These are phyloP conservation scores for Solanum arcanum DNA, from an alignment of 257 asterid species.

Conservation along the genomic window DNA sequence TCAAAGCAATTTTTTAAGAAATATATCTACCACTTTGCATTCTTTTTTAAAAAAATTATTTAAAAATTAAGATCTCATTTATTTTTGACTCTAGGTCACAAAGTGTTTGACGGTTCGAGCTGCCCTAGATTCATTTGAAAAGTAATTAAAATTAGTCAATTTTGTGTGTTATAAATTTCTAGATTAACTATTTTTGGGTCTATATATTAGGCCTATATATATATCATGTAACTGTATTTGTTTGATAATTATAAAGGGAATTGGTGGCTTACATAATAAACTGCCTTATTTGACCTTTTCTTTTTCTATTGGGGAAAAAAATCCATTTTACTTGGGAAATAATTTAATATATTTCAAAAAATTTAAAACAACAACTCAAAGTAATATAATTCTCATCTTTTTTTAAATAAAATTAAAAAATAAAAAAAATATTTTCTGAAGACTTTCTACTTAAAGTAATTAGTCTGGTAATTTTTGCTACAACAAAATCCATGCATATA, in stretches of 20 bases:
- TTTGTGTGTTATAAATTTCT: not conserved
- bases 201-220: not conserved
- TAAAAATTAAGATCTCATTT: too few relatives aligned
- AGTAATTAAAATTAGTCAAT: not conserved
- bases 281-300: not conserved
- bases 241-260: not conserved
- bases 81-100: not conserved
- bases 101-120: not conserved
- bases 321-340: not conserved
- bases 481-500: not conserved
- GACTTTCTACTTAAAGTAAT: not conserved
- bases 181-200: not conserved
- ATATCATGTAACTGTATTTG: not conserved
- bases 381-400: too few relatives aligned
- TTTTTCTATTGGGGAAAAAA: not conserved
- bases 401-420: too few relatives aligned
- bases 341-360: too few relatives aligned
- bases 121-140: not conserved
- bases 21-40: not conserved
- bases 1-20: too few relatives aligned
- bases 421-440: not conserved
- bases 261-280: not conserved
- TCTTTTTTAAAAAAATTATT: too few relatives aligned
- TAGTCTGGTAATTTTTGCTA: too few relatives aligned
- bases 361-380: too few relatives aligned